Evolutionary conservation across 2,329 filamentous ascomycete genomes (phyloP).

Genomic region (Penicillium sp.): DNA sequence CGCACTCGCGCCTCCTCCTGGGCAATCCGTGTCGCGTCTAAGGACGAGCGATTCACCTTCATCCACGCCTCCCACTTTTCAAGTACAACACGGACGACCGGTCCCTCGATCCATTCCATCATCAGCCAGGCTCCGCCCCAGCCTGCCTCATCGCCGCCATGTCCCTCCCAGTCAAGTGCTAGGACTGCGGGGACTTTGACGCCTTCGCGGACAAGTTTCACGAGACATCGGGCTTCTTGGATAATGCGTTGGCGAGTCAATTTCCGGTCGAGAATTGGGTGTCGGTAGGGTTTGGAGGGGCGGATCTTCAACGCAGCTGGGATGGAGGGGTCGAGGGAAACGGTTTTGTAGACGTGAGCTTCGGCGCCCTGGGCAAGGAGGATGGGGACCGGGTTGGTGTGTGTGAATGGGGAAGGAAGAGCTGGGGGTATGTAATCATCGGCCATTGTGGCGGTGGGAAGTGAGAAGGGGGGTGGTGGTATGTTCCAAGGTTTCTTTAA

Average conservation of each 20-base stretch:
- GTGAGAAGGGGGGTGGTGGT: not conserved
- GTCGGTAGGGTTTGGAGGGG: slow-evolving; percentile 86
- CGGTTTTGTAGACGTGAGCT: slow-evolving; percentile 87
- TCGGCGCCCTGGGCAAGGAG: slow-evolving; percentile 94
- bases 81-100: slow-evolving; percentile 68
- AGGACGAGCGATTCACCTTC: slow-evolving; percentile 33
- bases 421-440: slow-evolving; percentile 32
- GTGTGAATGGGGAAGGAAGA: slow-evolving; percentile 66
- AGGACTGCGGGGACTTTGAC: slow-evolving; percentile 81
- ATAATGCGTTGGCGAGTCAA: slow-evolving; percentile 85
- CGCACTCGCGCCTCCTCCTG: slow-evolving; percentile 55
- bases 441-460: slow-evolving; percentile 10
- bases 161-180: slow-evolving; percentile 62
- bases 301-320: slow-evolving; percentile 88
- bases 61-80: slow-evolving; percentile 66
- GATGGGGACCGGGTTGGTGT: slow-evolving; percentile 61
- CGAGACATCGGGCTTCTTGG: slow-evolving; percentile 82
- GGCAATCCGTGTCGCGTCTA: slow-evolving; percentile 30
- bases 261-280: slow-evolving; percentile 82
- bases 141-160: slow-evolving; percentile 52
- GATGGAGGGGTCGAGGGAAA: slow-evolving; percentile 67
- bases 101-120: slow-evolving; percentile 81
- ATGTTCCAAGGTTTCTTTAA: not conserved
- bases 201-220: slow-evolving; percentile 75
- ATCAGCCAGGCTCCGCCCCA: slow-evolving; percentile 76